These are phyloP conservation scores for slime mould (Dictyostelium discoideum) DNA, from an alignment of 78 protist species.

Conservation along the genomic window DNA sequence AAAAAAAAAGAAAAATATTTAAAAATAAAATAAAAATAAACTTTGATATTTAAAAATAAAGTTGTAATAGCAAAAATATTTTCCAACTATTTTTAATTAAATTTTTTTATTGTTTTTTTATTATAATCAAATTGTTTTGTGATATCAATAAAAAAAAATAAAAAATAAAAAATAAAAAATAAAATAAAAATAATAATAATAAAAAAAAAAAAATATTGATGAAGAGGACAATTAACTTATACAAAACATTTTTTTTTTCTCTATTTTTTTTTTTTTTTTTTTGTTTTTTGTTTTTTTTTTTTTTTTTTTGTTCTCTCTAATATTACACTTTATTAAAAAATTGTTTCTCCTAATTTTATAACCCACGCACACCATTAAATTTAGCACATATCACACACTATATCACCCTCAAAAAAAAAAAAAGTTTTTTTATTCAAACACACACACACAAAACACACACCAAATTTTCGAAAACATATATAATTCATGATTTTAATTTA, in stretches of 20 bases:
- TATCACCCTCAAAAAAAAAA: background rate
- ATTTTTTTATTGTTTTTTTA: too few species aligned
- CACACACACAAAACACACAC: background rate
- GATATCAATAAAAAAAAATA: background rate
- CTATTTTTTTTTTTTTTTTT: too few species aligned
- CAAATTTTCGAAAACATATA: background rate
- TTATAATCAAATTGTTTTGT: background rate
- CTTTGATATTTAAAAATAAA: background rate
- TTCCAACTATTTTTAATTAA: background rate
- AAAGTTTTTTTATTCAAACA: background rate
- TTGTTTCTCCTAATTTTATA: background rate
- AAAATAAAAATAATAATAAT: too few species aligned
- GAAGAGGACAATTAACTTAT: background rate
- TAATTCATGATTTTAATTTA: background rate
- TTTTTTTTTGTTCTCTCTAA: background rate
- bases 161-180: too few species aligned
- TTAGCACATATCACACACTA: background rate
- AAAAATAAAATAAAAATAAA: too few species aligned
- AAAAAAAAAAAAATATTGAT: background rate
- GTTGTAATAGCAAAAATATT: background rate
- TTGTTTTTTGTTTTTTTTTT: too few species aligned
- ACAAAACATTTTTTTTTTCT: background rate
- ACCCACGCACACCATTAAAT: background rate
- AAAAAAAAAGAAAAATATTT: too few species aligned
- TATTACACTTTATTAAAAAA: background rate